Evolutionary conservation across 2,329 filamentous ascomycete genomes (phyloP).

Genomic region (Beauveria sp.): DNA sequence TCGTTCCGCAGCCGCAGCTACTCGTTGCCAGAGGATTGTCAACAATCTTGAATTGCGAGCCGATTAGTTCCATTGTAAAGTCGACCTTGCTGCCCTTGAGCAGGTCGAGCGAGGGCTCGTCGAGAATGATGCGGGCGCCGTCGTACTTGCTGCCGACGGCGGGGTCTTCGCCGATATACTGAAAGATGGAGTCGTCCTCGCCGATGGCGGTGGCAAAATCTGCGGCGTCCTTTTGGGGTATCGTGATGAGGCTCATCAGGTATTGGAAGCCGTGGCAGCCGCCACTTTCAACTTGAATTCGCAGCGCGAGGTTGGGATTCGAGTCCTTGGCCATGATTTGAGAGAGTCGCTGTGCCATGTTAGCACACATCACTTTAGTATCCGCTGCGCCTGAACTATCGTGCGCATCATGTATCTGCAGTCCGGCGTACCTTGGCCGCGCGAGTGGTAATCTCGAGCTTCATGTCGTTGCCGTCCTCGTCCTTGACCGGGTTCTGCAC

Average conservation of each 20-base stretch:
- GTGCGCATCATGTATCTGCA: not conserved
- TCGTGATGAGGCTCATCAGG: conserved; percentile 73
- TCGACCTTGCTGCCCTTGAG: conserved; percentile 92
- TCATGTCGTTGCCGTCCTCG: conserved; percentile 78
- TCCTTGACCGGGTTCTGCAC: conserved; percentile 68
- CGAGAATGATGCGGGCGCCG: conserved; percentile 75
- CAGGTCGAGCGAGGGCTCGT: conserved; percentile 78
- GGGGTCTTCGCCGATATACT: conserved; percentile 50
- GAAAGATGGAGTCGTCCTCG: conserved; percentile 85
- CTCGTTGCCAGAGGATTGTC: conserved; percentile 89
- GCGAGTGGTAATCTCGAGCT: conserved; percentile 73
- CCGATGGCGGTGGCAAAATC: conserved; percentile 32
- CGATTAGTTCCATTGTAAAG: conserved; percentile 90
- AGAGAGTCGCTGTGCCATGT: conserved; percentile 52
- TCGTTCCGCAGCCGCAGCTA: conserved; percentile 94
- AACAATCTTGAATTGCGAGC: conserved; percentile 85
- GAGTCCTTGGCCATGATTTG: conserved; percentile 65
- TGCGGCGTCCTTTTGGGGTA: conserved; percentile 35
- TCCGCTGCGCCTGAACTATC: no score
- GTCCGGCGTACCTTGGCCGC: conserved; percentile 59
- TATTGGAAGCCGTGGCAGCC: conserved; percentile 99
- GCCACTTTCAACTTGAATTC: conserved; percentile 84
- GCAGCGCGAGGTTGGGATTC: conserved; percentile 78
- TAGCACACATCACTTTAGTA: not conserved
- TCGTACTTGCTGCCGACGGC: conserved; percentile 21